Conservation (phyloP, 1,284 basidiomycete genomes). For the Trichosporon sp. region DNA sequence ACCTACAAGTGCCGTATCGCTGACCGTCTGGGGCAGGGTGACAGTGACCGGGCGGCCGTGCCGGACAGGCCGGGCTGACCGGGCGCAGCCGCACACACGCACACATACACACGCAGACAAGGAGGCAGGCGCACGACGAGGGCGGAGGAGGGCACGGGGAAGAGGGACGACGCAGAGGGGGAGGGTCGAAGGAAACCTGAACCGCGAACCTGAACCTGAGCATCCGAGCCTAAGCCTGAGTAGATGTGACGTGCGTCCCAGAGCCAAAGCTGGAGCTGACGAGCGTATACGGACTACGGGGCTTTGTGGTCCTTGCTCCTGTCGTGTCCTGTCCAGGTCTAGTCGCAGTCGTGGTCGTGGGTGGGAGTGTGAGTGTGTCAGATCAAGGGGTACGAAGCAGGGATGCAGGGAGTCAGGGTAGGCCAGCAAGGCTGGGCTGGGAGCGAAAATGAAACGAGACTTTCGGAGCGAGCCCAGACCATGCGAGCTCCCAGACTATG, state of each 20-base stretch:
- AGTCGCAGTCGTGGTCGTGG: not conserved
- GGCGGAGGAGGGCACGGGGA: not conserved
- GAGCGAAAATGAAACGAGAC: not conserved
- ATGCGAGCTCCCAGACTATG: not conserved
- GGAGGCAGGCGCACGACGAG: not conserved
- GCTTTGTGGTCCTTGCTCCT: not conserved
- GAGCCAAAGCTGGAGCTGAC: not conserved
- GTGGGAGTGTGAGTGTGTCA: not conserved
- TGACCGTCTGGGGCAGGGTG: not conserved
- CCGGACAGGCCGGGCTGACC: not conserved
- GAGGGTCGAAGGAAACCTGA: not conserved
- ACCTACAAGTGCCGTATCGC: not conserved
- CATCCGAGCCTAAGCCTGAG: not conserved
- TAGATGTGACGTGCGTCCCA: not conserved
- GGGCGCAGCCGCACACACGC: too few species aligned
- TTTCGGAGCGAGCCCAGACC: not conserved
- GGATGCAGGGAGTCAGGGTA: constrained; percentile 13
- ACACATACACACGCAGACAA: too few species aligned
- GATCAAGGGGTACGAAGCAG: constrained; percentile 12
- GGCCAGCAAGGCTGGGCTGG: not conserved
- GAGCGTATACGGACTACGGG: too few species aligned
- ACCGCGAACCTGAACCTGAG: not conserved
- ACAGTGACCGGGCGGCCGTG: not conserved
- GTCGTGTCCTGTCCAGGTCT: too few species aligned
- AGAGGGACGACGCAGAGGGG: not conserved